phyloP scores from a whole-genome alignment of 257 asterid genomes.

The Lycium ferocissimum region DNA sequence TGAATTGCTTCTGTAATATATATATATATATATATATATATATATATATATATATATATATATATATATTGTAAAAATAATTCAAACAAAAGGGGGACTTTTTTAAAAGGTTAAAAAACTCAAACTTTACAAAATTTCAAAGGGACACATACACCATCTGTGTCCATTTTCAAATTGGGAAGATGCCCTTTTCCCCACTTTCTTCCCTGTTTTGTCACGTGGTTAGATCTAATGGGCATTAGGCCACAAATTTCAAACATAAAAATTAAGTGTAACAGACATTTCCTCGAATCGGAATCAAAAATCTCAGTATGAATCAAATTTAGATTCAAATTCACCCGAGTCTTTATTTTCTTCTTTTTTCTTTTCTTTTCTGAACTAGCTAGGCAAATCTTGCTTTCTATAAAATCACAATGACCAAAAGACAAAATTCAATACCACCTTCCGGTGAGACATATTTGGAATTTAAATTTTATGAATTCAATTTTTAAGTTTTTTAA shows the following conservation, averaged over 20 bases:
- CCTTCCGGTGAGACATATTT: background rate
- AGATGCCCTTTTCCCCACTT: background rate
- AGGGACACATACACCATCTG: background rate
- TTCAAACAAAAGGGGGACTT: too few species aligned
- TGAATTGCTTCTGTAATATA: too few species aligned
- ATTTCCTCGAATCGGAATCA: background rate
- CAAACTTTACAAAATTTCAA: background rate
- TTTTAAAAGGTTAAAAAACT: background rate
- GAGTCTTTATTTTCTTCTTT: too few species aligned
- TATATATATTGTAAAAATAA: too few species aligned
- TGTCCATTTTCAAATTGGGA: background rate
- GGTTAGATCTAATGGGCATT: background rate
- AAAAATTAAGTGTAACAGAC: background rate
- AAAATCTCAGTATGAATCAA: background rate
- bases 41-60: too few species aligned
- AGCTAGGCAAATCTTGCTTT: background rate
- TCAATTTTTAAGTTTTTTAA: too few species aligned
- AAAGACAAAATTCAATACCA: background rate
- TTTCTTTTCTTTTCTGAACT: too few species aligned
- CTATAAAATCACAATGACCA: background rate
- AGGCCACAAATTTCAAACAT: background rate
- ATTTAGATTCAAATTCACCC: background rate
- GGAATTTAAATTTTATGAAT: too few species aligned
- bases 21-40: too few species aligned
- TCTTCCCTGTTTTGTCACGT: background rate